Evolutionary conservation across 2,329 filamentous ascomycete species (phyloP).

Genomic region (Mycosphaerelloides madeirae): DNA sequence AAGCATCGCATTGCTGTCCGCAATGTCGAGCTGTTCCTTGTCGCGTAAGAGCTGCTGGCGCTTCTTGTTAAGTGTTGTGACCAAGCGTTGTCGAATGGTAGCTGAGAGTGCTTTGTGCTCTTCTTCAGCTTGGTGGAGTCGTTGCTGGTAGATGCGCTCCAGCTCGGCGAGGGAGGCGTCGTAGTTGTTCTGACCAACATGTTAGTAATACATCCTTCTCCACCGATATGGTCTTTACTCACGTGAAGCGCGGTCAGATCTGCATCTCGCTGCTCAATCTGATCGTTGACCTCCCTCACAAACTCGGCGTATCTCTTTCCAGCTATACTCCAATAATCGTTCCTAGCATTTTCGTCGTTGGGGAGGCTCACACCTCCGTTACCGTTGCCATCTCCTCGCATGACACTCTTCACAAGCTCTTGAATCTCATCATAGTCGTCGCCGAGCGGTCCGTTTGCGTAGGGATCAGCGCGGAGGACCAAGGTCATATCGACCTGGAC

Average conservation of each 20-base stretch:
- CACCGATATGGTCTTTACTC: slow-evolving; percentile 30
- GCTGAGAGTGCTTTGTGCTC: slow-evolving; percentile 56
- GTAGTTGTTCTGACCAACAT: slow-evolving; percentile 49
- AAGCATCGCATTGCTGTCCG: slow-evolving; percentile 61
- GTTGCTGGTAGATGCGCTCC: slow-evolving; percentile 54
- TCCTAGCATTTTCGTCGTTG: slow-evolving; percentile 53
- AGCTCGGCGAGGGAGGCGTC: slow-evolving; percentile 53
- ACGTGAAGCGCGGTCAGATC: slow-evolving; percentile 79
- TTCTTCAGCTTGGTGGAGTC: slow-evolving; percentile 58
- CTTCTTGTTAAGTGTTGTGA: slow-evolving; percentile 54
- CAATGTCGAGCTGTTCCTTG: slow-evolving; percentile 63
- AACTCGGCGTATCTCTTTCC: slow-evolving; percentile 83
- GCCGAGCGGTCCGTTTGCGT: slow-evolving; percentile 62
- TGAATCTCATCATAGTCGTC: slow-evolving; percentile 62
- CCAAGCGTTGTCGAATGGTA: slow-evolving; percentile 58
- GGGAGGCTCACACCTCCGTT: slow-evolving; percentile 35
- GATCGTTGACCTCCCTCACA: slow-evolving; percentile 78
- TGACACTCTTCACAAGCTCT: slow-evolving; percentile 50
- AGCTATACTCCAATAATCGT: slow-evolving; percentile 60
- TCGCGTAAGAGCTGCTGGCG: slow-evolving; percentile 56
- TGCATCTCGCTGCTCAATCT: slow-evolving; percentile 81
- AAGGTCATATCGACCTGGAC: slow-evolving; percentile 88
- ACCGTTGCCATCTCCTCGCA: slow-evolving; percentile 19
- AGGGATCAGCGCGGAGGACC: slow-evolving; percentile 79
- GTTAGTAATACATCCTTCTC: neutral